Base-by-base conservation (phyloP, 2,329 filamentous ascomycete genomes). In the Paraconiothyrium sp. region DNA sequence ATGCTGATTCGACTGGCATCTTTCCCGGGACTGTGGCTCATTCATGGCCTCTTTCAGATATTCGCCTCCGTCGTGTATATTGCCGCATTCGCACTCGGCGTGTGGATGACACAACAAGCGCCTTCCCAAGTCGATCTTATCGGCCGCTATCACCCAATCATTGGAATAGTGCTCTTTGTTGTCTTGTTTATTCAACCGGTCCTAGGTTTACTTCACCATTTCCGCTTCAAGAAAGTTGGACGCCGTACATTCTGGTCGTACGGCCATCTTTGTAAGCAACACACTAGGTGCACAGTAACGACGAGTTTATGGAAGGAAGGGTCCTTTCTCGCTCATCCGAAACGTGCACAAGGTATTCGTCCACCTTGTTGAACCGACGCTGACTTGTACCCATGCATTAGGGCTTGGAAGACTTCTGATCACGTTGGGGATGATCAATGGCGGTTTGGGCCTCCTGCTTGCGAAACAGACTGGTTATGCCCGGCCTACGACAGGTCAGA, bases 101-200 rank as follows among this genome's bases (percentile, higher is more conserved):
- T 86, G 49, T 80, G 79, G 16, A 72, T 86, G 16, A 83, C 80
- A 11, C 74, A 56, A 22, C 54, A 56, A 47, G 54, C 30, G 14
- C 54, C 71, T 7, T 57, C 58, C 11, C 50, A 54, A 37, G 50
- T 13, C 81, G 22, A 66, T 68, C 57, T 65, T 22, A 61, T 70
- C 54, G 58, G 46, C 2, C 70, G 75, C 51, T 78, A 82, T 27
- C 85, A 87, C 63, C 76, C 81, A 2, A 78, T 86, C 60, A 84
- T 87, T 37, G 85, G 85, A 8, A 77, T 84, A 13, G 72, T 86
- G 30, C 73, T 85, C 13, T 74, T 86, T 43, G 74, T 72, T 3
- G 66, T 80, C 8, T 70, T 90, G 2, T 73, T 87, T 3, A 83
- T 89, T 61, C 84, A 86, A 63, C 84, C 84, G 0, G 69, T 81